phyloP scores from a whole-genome alignment of 2,329 filamentous ascomycete genomes.

The Fusarium miscanthi region DNA sequence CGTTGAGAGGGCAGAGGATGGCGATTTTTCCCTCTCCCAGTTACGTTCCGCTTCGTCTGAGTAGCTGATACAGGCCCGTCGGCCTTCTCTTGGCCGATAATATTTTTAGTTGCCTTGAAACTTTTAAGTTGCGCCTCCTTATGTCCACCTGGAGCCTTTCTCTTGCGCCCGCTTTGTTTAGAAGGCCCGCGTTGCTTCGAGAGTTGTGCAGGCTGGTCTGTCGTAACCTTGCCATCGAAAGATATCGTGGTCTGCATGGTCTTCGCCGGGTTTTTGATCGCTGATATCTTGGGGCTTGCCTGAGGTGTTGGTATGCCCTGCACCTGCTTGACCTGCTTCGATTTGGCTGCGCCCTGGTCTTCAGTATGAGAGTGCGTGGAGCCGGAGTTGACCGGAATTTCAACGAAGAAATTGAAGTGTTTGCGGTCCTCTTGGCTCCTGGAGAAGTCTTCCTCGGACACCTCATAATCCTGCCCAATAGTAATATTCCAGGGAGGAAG shows the following conservation, averaged over 20 bases:
- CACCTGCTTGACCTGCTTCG: constrained; percentile 55
- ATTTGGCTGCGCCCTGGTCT: constrained; percentile 47
- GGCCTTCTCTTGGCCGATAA: constrained; percentile 22
- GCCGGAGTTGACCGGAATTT: constrained; percentile 40
- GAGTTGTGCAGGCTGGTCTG: constrained; percentile 32
- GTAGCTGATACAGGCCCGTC: constrained; percentile 29
- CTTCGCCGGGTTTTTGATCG: constrained; percentile 54
- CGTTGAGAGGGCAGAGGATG: constrained; percentile 42
- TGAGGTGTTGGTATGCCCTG: constrained; percentile 68
- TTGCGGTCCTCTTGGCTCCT: constrained; percentile 53
- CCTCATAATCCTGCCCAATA: constrained; percentile 62
- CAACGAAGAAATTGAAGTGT: constrained; percentile 43
- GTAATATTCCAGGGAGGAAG: constrained; percentile 68
- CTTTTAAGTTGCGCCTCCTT: constrained; percentile 56
- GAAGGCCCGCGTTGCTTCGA: constrained; percentile 47
- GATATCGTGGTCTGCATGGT: constrained; percentile 64
- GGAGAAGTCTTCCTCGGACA: constrained; percentile 59
- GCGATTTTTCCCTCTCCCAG: constrained; percentile 3
- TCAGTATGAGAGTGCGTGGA: constrained; percentile 33
- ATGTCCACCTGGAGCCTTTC: constrained; percentile 51
- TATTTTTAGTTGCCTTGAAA: constrained; percentile 42
- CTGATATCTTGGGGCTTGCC: constrained; percentile 64
- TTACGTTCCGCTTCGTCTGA: constrained; percentile 4
- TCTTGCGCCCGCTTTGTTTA: constrained; percentile 51
- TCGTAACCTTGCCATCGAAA: constrained; percentile 50